These are phyloP conservation scores for Lachancea dasiensis DNA, from an alignment of 805 yeast species.

Conservation along the genomic window DNA sequence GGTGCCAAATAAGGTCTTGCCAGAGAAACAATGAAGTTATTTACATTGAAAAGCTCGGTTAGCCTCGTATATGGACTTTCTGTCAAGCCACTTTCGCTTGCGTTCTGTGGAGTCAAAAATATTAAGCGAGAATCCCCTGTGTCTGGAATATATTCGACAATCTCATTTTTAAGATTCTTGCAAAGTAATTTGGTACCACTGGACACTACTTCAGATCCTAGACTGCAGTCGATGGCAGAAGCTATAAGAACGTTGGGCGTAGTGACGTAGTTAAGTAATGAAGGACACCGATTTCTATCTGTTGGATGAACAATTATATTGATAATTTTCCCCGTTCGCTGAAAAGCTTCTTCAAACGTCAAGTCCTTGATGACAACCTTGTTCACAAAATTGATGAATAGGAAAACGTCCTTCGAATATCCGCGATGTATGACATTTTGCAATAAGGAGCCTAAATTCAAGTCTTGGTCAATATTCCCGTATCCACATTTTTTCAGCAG, in stretches of 20 bases:
- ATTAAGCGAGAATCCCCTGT: conserved; percentile 15
- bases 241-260: conserved; percentile 88
- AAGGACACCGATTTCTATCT: conserved; percentile 50
- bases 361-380: conserved; percentile 67
- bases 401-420: conserved; percentile 77
- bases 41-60: conserved; percentile 90
- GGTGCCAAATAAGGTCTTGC: conserved; percentile 96
- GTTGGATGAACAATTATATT: conserved; percentile 85
- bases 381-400: conserved; percentile 69
- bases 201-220: conserved; percentile 64
- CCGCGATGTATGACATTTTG: conserved; percentile 75
- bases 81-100: conserved; percentile 35
- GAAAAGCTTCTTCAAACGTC: conserved; percentile 91
- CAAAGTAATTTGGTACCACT: conserved; percentile 51
- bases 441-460: conserved; percentile 53
- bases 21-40: conserved; percentile 83
- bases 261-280: conserved; percentile 78
- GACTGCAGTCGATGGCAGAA: conserved; percentile 84
- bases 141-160: conserved; percentile 45
- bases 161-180: conserved; percentile 56
- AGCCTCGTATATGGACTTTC: conserved; percentile 78
- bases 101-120: conserved; percentile 43
- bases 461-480: conserved; percentile 32
- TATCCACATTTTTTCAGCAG: conserved; percentile 46
- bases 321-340: conserved; percentile 68